Evolutionary conservation across 1,284 basidiomycete genomes (phyloP), one percentile per base, ranked within the genome.

Genomic region (Trametes hirsuta): DNA sequence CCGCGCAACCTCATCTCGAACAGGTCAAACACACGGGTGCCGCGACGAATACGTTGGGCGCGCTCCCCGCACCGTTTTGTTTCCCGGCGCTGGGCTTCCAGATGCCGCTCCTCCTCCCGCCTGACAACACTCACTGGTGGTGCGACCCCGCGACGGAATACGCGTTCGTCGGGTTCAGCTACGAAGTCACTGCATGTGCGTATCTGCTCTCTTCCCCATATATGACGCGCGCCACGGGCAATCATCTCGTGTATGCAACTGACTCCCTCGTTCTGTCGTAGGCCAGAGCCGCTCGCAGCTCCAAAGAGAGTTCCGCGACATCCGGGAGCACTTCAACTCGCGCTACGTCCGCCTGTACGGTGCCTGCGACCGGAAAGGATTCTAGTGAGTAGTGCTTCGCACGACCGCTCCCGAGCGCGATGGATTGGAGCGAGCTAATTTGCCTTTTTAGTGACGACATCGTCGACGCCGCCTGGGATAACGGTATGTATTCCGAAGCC

Each of bases 341-440:
- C 82, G 91, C 44, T 92, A 91, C 66, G 83, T 92, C 35, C 85
- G 90, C 21, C 71, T 92, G 36, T 92, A 92, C 62, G 86, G 88
- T 12, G 74, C 74, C 24, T 92, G 90, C 68, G 88, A 91, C 64
- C 74, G 76, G 3, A 61, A 73, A 24, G 86, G 84, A n/a, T 89
- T 85, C 75, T 90, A 88, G 87, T 87, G 64, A 66, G 84, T 55
- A 4, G 46, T 8, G 9, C 34, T 24, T 15, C 24, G 5, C 30
- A 21, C 15, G 15, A 9, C 48, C 5, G 39, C 35, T 24, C 30
- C 30, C 30, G 30, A 30, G 30, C 30, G 30, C 30, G 30, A 30
- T 30, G 30, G 5, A 30, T 8, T 30, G 30, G 30, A 30, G 30
- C 4, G 30, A 4, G 30, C 30, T 39, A 25, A 22, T 34, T 25